Base-by-base conservation (phyloP, 257 asterid genomes). In the Solanum virginianum region DNA sequence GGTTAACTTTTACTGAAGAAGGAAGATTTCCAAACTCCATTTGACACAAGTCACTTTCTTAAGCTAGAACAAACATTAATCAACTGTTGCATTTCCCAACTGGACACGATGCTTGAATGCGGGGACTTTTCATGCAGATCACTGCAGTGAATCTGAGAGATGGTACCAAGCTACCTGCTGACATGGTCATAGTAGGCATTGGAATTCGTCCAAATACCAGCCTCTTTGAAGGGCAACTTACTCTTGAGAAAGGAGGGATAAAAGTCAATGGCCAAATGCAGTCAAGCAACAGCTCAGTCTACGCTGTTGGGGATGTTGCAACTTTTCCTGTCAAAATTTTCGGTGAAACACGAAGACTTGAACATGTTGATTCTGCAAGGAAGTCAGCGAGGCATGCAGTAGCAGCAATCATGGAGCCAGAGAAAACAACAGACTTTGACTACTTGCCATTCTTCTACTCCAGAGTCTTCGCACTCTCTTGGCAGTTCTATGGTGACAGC, bases 181-280 rank as follows among this genome's bases (percentile, higher is more conserved):
- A 95, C 80, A 92, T 95, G 95, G 99, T 95, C 57, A 93, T 95
- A 81, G 87, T 95, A 3, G 99, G 99, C 29, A 95, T 94, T 15
- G 98, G 98, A n/a, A 95, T 95, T 86, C 97, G 98, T 22, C 95
- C 99, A 53, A 95, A 95, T 89, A 94, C 99, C 39, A 89, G 95
- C 83, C 95, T 95, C 26, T 95, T 95, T 26, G 98, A 95, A 89
- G 98, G 98, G 63, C 98, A 95, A 74, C 90, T 95, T 32, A 95
- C 95, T 51, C 89, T 95, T 77, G 99, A 95, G 72, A 95, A 95
- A 87, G 99, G 98, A 2, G 99, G 98, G 72, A 95, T 95, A 74
- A 95, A 95, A 90, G 99, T 95, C 41, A 94, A 94, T 32, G 91
- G 94, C 36, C 89, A 85, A 85, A 89, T 94, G 95, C 99, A 93